Conservation (phyloP, 768 basidiomycete genomes). For the Terana coerulea region DNA sequence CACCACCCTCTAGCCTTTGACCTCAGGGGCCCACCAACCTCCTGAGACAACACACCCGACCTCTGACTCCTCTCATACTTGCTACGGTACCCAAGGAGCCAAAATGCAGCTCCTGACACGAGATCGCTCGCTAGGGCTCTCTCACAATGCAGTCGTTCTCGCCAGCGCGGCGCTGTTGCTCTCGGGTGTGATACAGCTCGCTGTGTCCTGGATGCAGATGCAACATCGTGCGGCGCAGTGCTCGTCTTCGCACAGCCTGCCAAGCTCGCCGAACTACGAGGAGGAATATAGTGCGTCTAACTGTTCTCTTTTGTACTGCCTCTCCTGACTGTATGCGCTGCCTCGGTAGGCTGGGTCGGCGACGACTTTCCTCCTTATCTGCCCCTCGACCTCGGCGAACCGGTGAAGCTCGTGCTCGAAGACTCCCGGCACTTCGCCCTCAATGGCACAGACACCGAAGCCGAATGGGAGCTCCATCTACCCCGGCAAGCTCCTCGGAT, state of each 20-base stretch:
- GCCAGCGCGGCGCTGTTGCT: constrained; percentile 10
- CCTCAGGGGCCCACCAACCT: too few relatives aligned
- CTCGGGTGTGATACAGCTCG: constrained; percentile 10
- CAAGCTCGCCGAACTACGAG: constrained; percentile 8
- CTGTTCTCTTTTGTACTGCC: not conserved
- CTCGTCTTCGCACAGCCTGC: constrained; percentile 1
- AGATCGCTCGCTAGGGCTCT: too few relatives aligned
- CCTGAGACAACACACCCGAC: too few relatives aligned
- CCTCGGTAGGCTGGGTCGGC: constrained; percentile 11
- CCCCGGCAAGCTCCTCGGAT: constrained; percentile 20
- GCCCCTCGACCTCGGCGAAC: constrained; percentile 18
- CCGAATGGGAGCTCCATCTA: constrained; percentile 29
- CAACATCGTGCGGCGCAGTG: constrained; percentile 5
- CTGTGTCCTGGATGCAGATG: constrained; percentile 10
- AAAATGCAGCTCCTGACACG: too few relatives aligned
- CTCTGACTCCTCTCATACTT: too few relatives aligned
- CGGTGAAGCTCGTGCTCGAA: constrained; percentile 23
- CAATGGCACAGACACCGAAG: constrained; percentile 20
- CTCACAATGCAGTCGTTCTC: constrained; percentile 3
- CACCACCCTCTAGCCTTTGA: too few relatives aligned
- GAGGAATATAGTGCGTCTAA: constrained; percentile 11
- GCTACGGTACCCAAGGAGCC: too few relatives aligned
- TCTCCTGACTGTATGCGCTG: not conserved
- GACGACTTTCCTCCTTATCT: constrained; percentile 19
- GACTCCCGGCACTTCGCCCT: constrained; percentile 30